These are phyloP conservation scores for Coemansia sp. DNA, from an alignment of 192 early-diverging fungal species.

Conservation along the genomic window DNA sequence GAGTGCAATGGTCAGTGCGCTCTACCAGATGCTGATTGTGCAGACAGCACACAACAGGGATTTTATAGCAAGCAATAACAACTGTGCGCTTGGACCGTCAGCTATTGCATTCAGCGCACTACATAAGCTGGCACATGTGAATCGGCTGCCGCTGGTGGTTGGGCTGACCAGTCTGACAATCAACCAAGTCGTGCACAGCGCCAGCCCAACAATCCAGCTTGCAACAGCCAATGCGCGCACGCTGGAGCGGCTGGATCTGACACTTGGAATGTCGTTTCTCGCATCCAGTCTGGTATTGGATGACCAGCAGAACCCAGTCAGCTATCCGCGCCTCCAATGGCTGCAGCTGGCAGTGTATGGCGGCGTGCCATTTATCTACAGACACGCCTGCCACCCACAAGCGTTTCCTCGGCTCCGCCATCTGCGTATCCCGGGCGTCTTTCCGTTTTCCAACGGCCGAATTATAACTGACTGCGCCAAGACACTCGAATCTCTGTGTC, in stretches of 20 bases:
- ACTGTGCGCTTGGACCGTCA: neutral
- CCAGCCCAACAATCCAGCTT: neutral
- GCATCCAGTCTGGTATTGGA: neutral
- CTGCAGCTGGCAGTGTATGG: slow-evolving; percentile 10
- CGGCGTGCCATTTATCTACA: slow-evolving; percentile 8
- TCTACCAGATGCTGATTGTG: neutral
- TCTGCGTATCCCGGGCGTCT: slow-evolving; percentile 11
- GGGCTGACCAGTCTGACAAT: slow-evolving; percentile 1
- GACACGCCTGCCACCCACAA: neutral
- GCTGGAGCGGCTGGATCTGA: neutral
- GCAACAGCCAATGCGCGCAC: neutral
- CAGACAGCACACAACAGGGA: neutral
- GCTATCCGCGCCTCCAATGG: slow-evolving; percentile 12
- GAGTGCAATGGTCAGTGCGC: neutral
- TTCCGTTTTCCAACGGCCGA: slow-evolving; percentile 15
- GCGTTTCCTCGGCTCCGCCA: slow-evolving; percentile 15
- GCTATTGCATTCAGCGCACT: neutral
- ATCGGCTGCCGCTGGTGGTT: neutral
- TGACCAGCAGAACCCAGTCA: neutral
- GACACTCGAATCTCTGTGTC: neutral
- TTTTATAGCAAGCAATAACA: no score
- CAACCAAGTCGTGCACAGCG: neutral
- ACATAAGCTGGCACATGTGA: neutral
- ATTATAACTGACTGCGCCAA: neutral
- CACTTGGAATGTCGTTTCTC: neutral